Evolutionary conservation across 768 basidiomycete genomes (phyloP).

Genomic region (Pisolithus albus): DNA sequence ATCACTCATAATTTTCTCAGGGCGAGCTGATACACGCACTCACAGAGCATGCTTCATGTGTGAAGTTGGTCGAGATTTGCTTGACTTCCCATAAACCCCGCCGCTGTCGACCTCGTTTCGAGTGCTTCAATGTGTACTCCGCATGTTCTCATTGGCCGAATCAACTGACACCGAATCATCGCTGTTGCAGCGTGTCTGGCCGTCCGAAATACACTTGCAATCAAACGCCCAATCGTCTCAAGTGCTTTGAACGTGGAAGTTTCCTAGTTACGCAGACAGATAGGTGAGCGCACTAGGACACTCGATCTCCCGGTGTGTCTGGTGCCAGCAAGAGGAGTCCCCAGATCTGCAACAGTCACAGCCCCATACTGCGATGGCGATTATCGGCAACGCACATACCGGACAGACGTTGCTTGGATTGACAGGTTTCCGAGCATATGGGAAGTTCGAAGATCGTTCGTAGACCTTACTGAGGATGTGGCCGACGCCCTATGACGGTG

Average conservation of each 20-base stretch:
- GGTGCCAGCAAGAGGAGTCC: no score
- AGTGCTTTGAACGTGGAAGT: background rate
- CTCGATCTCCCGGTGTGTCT: no score
- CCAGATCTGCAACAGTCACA: no score
- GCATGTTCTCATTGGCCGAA: constrained; percentile 20
- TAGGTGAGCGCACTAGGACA: no score
- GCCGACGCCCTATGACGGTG: constrained; percentile 17
- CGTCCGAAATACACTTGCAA: background rate
- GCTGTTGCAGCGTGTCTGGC: background rate
- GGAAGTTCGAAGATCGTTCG: constrained; percentile 12
- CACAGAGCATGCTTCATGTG: background rate
- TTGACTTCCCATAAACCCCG: constrained; percentile 11
- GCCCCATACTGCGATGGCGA: background rate
- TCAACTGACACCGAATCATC: background rate
- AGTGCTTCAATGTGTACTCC: constrained; percentile 26
- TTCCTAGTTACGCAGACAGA: background rate
- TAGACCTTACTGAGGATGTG: constrained; percentile 17
- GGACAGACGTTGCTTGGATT: no score
- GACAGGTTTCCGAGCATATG: constrained; percentile 5
- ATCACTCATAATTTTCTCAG: no score
- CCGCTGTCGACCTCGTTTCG: constrained; percentile 23
- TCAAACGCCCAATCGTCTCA: background rate
- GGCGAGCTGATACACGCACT: background rate
- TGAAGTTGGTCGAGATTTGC: background rate
- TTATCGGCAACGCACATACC: background rate